Percentiles rank a stretch among this genome's conserved stretches.
These are phyloP conservation scores for Crucihimalaya himalaica DNA, from an alignment of 345 rosid species.

Conservation along the genomic window DNA sequence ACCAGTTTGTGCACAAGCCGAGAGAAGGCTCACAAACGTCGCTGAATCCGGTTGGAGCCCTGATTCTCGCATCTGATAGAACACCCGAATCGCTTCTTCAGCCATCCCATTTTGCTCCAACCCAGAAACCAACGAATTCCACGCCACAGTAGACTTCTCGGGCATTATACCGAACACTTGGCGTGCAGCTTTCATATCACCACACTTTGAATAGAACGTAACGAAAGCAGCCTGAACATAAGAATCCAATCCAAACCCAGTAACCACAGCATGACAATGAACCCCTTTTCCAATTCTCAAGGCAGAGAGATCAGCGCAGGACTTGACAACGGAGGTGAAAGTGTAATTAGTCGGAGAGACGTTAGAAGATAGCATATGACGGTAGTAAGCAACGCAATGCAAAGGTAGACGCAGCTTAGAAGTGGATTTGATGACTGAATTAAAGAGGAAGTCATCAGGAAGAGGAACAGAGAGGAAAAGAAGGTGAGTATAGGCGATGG, in stretches of 20 bases:
- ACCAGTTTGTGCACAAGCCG: conserved; percentile 81
- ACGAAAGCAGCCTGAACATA: conserved; percentile 73
- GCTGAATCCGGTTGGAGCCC: conserved; percentile 62
- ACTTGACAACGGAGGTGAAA: conserved; percentile 71
- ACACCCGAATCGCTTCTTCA: conserved; percentile 59
- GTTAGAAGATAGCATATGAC: conserved; percentile 50
- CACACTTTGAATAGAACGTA: conserved; percentile 53
- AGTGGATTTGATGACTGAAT: conserved; percentile 57
- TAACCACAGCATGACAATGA: conserved; percentile 58
- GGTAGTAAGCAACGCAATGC: conserved; percentile 58
- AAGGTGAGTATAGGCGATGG: conserved; percentile 50
- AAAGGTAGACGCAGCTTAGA: conserved; percentile 52
- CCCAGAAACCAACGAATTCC: conserved; percentile 84
- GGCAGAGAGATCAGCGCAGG: conserved; percentile 62
- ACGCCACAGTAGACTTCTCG: conserved; percentile 62
- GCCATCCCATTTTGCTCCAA: conserved; percentile 77
- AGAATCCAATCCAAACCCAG: conserved; percentile 62
- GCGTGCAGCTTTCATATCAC: conserved; percentile 51
- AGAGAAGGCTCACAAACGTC: conserved; percentile 62
- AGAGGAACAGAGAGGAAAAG: conserved; percentile 57
- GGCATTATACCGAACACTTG: conserved; percentile 70
- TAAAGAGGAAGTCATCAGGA: conserved; percentile 77
- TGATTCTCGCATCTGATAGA: conserved; percentile 53
- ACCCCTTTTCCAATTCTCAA: conserved; percentile 51
- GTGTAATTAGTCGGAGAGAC: conserved; percentile 63